These are phyloP conservation scores for Pichia sp. DNA, from an alignment of 1,139 yeast species.

Conservation along the genomic window DNA sequence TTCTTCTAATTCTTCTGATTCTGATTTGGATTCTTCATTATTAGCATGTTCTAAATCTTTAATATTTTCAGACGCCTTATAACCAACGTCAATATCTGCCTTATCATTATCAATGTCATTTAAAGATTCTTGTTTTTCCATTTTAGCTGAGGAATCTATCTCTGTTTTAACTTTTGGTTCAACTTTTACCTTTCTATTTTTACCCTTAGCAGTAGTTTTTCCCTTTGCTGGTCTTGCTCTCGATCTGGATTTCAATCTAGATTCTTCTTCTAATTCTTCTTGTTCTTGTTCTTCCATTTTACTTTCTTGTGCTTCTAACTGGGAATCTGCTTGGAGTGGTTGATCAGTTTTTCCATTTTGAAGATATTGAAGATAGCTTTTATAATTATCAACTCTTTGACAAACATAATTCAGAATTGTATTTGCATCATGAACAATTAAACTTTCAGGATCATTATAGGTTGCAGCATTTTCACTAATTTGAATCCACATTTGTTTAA, in stretches of 20 bases:
- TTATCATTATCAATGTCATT: background rate
- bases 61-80: conserved; percentile 1
- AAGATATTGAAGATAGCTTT: background rate
- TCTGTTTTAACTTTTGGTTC: no score
- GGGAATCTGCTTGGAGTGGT: no score
- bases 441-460: conserved; percentile 57
- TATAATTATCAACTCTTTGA: conserved; percentile 11
- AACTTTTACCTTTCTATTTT: no score
- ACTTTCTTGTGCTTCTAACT: no score
- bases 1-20: background rate
- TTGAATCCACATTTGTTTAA: conserved; percentile 49
- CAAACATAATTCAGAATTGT: conserved; percentile 39
- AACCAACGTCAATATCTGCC: background rate
- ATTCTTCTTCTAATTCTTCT: no score
- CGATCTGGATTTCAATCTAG: no score
- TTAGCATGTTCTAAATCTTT: background rate
- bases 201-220: no score
- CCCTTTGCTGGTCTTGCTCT: no score
- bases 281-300: no score
- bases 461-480: conserved; percentile 54
- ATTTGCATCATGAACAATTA: conserved; percentile 54
- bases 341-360: background rate
- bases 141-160: no score
- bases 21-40: conserved; percentile 2
- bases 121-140: no score